Evolutionary conservation across 768 basidiomycete species (phyloP).

Genomic region (Mycena maculata): DNA sequence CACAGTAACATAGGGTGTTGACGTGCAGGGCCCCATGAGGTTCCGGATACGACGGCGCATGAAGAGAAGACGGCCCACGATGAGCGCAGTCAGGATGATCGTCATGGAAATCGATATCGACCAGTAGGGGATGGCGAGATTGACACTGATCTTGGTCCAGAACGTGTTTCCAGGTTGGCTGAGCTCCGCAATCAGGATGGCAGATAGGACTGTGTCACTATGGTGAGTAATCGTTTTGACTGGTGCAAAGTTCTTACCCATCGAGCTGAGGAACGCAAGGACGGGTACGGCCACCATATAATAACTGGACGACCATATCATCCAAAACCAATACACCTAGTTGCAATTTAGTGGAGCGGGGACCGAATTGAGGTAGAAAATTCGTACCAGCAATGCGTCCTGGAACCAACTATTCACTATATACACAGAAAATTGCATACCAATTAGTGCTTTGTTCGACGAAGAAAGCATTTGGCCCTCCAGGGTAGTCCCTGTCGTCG

Average conservation of each 20-base stretch:
- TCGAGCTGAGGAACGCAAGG: too few relatives aligned
- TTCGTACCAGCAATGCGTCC: constrained; percentile 1
- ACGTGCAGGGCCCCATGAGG: constrained; percentile 37
- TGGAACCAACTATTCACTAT: constrained; percentile 22
- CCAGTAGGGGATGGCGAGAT: constrained; percentile 38
- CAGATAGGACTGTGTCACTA: too few relatives aligned
- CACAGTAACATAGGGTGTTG: constrained; percentile 41
- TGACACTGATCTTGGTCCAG: constrained; percentile 34
- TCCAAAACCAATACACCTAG: too few relatives aligned
- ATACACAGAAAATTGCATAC: constrained; percentile 21
- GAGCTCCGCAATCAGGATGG: not conserved
- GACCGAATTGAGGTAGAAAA: too few relatives aligned
- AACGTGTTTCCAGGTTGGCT: constrained; percentile 18
- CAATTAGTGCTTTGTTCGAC: not conserved
- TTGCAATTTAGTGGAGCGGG: too few relatives aligned
- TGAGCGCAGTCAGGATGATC: constrained; percentile 47
- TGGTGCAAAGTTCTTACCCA: too few relatives aligned
- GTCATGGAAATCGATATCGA: constrained; percentile 45
- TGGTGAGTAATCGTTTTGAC: too few relatives aligned
- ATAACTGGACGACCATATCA: too few relatives aligned
- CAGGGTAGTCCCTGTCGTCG: constrained; percentile 36
- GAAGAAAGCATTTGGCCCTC: constrained; percentile 32
- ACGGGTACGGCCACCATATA: too few relatives aligned
- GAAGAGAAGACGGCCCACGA: constrained; percentile 43
- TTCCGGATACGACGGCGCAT: constrained; percentile 33